Conservation (phyloP, 441 rosid genomes). For the Bocquillonia castaneifolia region DNA sequence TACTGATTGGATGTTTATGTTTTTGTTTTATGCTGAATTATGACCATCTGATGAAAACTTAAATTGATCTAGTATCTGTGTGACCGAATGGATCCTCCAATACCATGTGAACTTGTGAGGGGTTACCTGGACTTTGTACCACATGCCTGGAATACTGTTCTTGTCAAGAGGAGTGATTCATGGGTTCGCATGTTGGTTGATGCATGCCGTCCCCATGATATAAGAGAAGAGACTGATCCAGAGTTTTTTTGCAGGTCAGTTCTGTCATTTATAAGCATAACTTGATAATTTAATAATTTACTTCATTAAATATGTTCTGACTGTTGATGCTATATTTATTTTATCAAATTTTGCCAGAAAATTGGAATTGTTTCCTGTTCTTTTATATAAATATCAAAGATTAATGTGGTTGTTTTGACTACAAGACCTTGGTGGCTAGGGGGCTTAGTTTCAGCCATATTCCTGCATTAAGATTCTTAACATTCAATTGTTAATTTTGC, state of each 20-base stretch:
- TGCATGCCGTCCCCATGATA: slow-evolving; percentile 84
- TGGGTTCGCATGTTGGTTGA: slow-evolving; percentile 83
- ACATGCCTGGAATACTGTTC: slow-evolving; percentile 89
- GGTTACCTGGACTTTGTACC: slow-evolving; percentile 90
- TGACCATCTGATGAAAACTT: slow-evolving; percentile 19
- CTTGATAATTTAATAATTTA: slow-evolving; percentile 1
- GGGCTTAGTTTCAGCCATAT: neutral
- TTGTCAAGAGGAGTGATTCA: slow-evolving; percentile 50
- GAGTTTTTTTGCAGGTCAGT: slow-evolving; percentile 75
- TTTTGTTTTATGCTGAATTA: slow-evolving; percentile 6
- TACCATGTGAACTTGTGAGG: slow-evolving; percentile 95
- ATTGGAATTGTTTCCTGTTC: slow-evolving; percentile 3
- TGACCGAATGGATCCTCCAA: slow-evolving; percentile 89
- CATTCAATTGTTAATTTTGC: neutral
- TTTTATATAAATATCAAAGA: neutral
- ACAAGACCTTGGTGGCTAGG: neutral
- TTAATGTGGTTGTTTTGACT: neutral
- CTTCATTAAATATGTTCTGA: slow-evolving; percentile 5
- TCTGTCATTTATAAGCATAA: slow-evolving; percentile 13
- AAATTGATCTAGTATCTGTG: slow-evolving; percentile 67
- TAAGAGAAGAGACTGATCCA: slow-evolving; percentile 78
- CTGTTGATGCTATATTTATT: neutral
- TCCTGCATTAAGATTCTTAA: neutral
- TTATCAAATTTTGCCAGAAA: neutral
- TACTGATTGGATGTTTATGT: slow-evolving; percentile 8